Conservation (phyloP, 179 eudicot species). For the Beta macrorhiza region DNA sequence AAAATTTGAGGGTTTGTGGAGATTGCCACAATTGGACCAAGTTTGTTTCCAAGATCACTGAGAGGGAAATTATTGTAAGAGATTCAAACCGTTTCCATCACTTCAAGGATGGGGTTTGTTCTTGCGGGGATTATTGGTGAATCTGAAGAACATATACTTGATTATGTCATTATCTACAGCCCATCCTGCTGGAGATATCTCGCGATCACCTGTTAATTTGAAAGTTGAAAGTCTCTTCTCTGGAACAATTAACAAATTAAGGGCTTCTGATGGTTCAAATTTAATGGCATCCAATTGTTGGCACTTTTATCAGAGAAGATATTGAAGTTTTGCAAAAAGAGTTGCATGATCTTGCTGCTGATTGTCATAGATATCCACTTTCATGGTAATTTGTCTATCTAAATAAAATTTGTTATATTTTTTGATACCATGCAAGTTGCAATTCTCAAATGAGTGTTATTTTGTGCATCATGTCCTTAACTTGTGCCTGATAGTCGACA, state of each 20-base stretch:
- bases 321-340: neutral
- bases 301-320: neutral
- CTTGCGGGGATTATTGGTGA: slow-evolving; percentile 52
- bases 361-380: neutral
- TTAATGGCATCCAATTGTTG: neutral
- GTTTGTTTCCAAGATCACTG: slow-evolving; percentile 35
- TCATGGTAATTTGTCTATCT: neutral
- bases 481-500: too few relatives aligned
- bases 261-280: neutral
- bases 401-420: too few relatives aligned
- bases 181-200: neutral
- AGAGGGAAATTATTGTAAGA: slow-evolving; percentile 47
- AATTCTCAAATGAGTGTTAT: too few relatives aligned
- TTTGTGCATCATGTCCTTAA: too few relatives aligned
- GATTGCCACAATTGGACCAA: slow-evolving; percentile 50
- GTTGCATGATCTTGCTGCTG: neutral
- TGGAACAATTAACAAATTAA: neutral
- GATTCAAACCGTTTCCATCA: slow-evolving; percentile 52
- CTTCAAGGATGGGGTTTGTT: slow-evolving; percentile 47
- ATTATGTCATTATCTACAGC: neutral
- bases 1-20: slow-evolving; percentile 51
- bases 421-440: too few relatives aligned
- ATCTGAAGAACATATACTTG: neutral
- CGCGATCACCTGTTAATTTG: neutral
- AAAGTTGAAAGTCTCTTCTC: neutral